Base-by-base conservation (phyloP, 805 yeast genomes). In the Ogataea chonburiensis region DNA sequence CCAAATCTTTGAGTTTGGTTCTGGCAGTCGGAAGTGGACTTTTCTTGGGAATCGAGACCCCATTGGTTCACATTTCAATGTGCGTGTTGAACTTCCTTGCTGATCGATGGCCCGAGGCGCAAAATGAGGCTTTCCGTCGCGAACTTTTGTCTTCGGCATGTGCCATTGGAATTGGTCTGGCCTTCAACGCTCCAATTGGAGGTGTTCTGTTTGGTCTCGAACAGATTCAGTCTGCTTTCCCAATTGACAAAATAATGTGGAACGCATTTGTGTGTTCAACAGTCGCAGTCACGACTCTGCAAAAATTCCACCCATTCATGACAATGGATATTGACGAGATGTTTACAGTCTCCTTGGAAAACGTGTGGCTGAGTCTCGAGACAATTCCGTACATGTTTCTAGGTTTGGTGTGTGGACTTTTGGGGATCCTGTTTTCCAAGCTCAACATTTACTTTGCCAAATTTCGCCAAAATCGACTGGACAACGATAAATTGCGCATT, bases 41-140 rank as follows among this genome's bases (percentile, higher is more conserved):
- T 3, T 83, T 91, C 86, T 69, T 83, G 5, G 95, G 96, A 5
- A 79, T 78, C 52, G 96, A 86, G 50, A 95, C 95, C 2, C 95
- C 96, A 0, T 57, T 87, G 37, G 89, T 85, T 17, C 95, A 87
- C 57, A 74, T 86, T 4, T 72, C 91, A 0, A 76, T 85, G 46
- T 77, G 85, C 45, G 64, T 78, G 50, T 61, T 79, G 47, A 58
- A 61, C 45, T 24, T 61, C 37, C 37, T 72, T 7, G 55, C 73
- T 29, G 50, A 57, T 13, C 34, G 50, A 3, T 56, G 65, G 34
- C 58, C 66, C 3, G 20, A 24, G 12, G 31, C 20, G 12, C 31
- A 7, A 37, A 75, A 73, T 43, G 86, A 80, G 50, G 86, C 85
- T 0, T 59, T 69, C 7, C 66, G 72, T 40, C 69, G 95, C 39